A percentile compares a stretch with the other conserved stretches of the same genome.
Conservation (phyloP, 306 rosid species). For the Quercus robur region DNA sequence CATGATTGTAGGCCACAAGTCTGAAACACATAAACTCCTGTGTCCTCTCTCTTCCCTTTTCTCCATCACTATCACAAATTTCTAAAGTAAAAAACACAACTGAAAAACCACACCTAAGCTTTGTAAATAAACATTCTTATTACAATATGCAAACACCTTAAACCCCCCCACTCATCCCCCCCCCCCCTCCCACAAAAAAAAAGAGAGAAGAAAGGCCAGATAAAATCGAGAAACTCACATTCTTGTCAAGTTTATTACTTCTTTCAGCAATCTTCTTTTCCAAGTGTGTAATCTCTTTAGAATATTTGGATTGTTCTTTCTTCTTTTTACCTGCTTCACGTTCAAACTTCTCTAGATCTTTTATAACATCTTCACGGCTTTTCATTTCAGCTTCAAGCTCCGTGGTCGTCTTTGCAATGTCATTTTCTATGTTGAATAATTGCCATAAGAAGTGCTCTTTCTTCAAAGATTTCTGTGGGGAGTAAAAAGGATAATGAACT, state of each 20-base stretch:
- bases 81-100: neutral
- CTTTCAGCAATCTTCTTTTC: constrained; percentile 82
- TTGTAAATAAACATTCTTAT: too few species aligned
- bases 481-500: constrained; percentile 13
- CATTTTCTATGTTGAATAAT: constrained; percentile 72
- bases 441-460: constrained; percentile 90
- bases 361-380: constrained; percentile 63
- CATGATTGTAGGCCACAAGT: too few species aligned
- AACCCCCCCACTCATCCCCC: neutral
- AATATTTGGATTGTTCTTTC: constrained; percentile 78
- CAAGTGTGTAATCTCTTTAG: constrained; percentile 63
- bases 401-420: constrained; percentile 52
- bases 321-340: constrained; percentile 74
- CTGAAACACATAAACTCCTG: too few species aligned
- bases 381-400: constrained; percentile 74
- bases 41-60: too few species aligned
- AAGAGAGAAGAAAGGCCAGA: neutral
- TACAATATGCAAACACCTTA: too few species aligned
- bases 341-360: constrained; percentile 68
- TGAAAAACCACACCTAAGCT: constrained; percentile 7
- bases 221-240: constrained; percentile 48
- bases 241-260: constrained; percentile 77
- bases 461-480: constrained; percentile 79
- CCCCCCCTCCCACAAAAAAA: neutral
- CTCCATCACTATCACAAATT: too few species aligned